Base-by-base conservation (phyloP, 2,329 filamentous ascomycete genomes). In the Orbilia javanica region DNA sequence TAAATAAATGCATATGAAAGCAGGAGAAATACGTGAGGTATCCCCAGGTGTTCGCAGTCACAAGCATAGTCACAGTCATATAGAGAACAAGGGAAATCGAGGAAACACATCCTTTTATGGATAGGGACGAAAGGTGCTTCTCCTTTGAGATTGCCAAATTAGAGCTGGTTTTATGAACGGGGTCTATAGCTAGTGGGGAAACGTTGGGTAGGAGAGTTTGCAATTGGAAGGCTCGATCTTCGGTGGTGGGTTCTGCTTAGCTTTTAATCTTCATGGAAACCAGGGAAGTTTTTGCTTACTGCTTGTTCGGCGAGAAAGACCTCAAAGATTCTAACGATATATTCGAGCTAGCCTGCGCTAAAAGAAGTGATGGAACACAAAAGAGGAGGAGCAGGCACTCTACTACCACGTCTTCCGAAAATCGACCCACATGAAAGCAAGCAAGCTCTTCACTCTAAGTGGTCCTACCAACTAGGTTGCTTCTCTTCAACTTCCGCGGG, bases 401-500 rank as follows among this genome's bases (percentile, higher is more conserved):
- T 36, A 57, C n/a, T 36, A 44, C 20, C 20, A 60, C 27, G 10
- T 39, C 55, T 29, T 60, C 34, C 20, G 11, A 25, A 60, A 60
- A 29, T 11, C 18, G 13, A 25, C 11, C 34, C 34, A 22, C 15
- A 27, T 42, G 20, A 27, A 42, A 42, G 55, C 34, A 42, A 27
- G 55, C 31, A 27, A 60, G 18, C 18, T n/a, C 29, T n/a, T 60
- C 18, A 57, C 29, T 36, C 29, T 4, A 57, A 57, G n/a, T 57
- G 31, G 52, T 29, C n/a, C 39, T 80, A 68, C 64, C 66, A 70
- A 62, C 84, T 83, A 64, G 75, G 82, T 82, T 84, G 84, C 63
- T 83, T 82, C 27, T 81, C 82, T 25, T 81, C 81, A 64, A 78
- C 81, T 80, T 81, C 25, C 82, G 81, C 18, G 81, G 82, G 79